Evolutionary conservation across 805 yeast species (phyloP).

Genomic region (Priceomyces fermenticarens): DNA sequence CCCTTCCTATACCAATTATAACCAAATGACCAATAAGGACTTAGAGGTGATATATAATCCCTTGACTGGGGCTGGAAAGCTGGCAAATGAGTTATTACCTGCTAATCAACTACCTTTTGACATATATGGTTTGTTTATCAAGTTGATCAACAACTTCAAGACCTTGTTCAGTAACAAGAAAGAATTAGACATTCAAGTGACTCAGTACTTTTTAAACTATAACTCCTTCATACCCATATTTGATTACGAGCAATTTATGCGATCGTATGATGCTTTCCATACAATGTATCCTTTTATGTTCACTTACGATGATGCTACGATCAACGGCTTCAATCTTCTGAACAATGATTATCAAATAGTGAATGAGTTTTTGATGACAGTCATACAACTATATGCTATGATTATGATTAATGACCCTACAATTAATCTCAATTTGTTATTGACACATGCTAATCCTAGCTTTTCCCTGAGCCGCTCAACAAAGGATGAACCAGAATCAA

Average conservation of each 20-base stretch:
- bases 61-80: conserved; percentile 25
- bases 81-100: conserved; percentile 15
- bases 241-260: conserved; percentile 52
- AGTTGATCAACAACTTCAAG: conserved; percentile 42
- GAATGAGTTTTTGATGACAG: conserved; percentile 42
- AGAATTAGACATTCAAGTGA: conserved; percentile 46
- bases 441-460: conserved; percentile 36
- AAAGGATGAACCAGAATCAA: conserved; percentile 25
- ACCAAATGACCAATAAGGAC: conserved; percentile 34
- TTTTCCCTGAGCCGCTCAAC: conserved; percentile 15
- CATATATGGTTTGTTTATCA: conserved; percentile 42
- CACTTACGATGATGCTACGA: conserved; percentile 44
- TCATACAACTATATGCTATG: conserved; percentile 50
- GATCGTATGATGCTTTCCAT: conserved; percentile 46
- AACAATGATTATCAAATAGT: conserved; percentile 42
- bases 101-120: conserved; percentile 32
- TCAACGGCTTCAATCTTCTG: conserved; percentile 47
- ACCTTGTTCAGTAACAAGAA: conserved; percentile 33
- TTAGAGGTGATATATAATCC: conserved; percentile 40
- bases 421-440: conserved; percentile 36
- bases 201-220: conserved; percentile 49
- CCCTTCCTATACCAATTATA: conserved; percentile 35
- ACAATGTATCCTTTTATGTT: conserved; percentile 48
- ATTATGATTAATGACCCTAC: conserved; percentile 50
- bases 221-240: conserved; percentile 54